Evolutionary conservation across 1,284 basidiomycete species (phyloP), one percentile per base, ranked within the genome.

Genomic region (Leccinum variabile): DNA sequence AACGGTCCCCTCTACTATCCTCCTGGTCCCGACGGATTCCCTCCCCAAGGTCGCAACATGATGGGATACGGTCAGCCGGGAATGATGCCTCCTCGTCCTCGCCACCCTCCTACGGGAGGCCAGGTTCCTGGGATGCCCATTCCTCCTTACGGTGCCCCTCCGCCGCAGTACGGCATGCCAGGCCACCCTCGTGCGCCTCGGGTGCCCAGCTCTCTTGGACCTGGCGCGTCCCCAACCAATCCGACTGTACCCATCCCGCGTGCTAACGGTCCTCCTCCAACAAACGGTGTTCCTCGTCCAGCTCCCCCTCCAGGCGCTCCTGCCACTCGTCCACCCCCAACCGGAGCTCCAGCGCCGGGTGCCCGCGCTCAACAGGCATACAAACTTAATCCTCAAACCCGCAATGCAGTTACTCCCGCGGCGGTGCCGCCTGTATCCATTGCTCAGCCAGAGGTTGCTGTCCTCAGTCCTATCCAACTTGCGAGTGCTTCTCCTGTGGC

Each of bases 1-100:
- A 89, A 89, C 66, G 87, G 87, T 44, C 91, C 92, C 46, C 88
- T 95, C 81, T 96, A 95, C 82, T 95, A 95, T 75, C 91, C 90
- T 64, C 89, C 92, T 67, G 90, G 88, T 44, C 91, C 93, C 62
- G 89, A 81, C 65, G 83, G 88, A 54, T 94, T 91, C 82, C 84
- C 91, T 79, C 89, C 90, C 71, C 83, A 81, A 64, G 87, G 89
- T 63, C 92, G 92, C 70, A 88, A 87, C 63, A 90, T 94, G 83
- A 91, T 95, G 86, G 85, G 87, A 54, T 91, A 91, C 69, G 83
- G 85, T 64, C 91, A 92, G 73, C 91, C 90, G 41, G 87, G 89
- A 67, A 94, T 94, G 87, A 87, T 94, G 79, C 90, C 89, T 68
- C 91, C 91, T 77, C 91, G 93, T 75, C 90, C 91, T 65, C 89